A percentile compares a stretch with the other conserved stretches of the same genome.
Evolutionary conservation across 129 eudicot genomes (phyloP).

Genomic region (Pittosporum tobira): DNA sequence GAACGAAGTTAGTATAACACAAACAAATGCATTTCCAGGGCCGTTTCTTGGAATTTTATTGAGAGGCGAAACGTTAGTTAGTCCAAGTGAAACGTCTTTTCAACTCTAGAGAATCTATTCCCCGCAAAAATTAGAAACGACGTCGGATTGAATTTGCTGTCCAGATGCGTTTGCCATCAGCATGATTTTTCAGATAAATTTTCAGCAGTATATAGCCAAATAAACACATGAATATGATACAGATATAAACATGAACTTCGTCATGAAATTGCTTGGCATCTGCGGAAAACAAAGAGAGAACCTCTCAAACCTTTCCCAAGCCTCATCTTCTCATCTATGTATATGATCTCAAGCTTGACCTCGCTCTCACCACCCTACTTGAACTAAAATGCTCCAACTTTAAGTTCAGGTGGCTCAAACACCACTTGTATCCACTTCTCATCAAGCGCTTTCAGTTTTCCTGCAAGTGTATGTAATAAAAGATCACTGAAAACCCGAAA

Average conservation of each 20-base stretch:
- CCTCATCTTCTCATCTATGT: slow-evolving; percentile 75
- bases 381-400: slow-evolving; percentile 61
- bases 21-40: too few species aligned
- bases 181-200: too few species aligned
- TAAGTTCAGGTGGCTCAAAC: slow-evolving; percentile 84
- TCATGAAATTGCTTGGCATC: slow-evolving; percentile 29
- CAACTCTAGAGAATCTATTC: too few species aligned
- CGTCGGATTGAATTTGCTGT: too few species aligned
- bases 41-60: too few species aligned
- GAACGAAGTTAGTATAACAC: too few species aligned
- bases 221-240: not conserved
- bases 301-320: slow-evolving; percentile 92
- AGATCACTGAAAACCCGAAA: not conserved
- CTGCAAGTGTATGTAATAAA: slow-evolving; percentile 24
- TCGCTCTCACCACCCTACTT: slow-evolving; percentile 82
- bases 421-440: slow-evolving; percentile 93
- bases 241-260: not conserved
- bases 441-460: slow-evolving; percentile 73
- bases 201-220: not conserved
- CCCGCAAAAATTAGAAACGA: too few species aligned
- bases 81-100: too few species aligned
- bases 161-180: too few species aligned
- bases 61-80: too few species aligned
- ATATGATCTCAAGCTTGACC: slow-evolving; percentile 85
- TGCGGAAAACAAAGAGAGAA: slow-evolving; percentile 80